Base-by-base conservation (phyloP, 345 rosid species). In the Dimocarpus longan region DNA sequence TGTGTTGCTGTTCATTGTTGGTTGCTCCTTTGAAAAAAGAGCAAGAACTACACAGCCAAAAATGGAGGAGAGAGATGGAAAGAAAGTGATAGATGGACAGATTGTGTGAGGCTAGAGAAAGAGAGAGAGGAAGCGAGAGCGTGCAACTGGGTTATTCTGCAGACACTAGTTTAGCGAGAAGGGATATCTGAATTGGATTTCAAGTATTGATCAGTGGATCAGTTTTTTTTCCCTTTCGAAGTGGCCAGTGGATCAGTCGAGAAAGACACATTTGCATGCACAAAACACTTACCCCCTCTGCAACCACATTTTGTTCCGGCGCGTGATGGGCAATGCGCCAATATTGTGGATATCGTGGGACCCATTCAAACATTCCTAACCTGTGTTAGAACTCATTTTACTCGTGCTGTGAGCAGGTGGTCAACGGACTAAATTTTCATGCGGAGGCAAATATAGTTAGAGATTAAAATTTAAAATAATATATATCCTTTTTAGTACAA, bases 301-400 rank as follows among this genome's bases (percentile, higher is more conserved):
- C 10, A 10, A 2, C 46, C 68, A 44, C 79, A 63, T 60, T 42
- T 5, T 22, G 18, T 10, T 21, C 21, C 1, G 52, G 78, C 70
- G 68, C 77, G 82, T 86, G 82, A 8, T 3, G 5, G 15, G 0
- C 3, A 70, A 74, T 79, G 28, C 19, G 21, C 76, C 79, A 80
- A 72, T 65, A 6, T 13, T 0, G 73, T 75, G 79, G 84, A 78
- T 80, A 75, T 67, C 8, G 74, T 77, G 85, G 85, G 80, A 39
- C 76, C 86, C 71, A 19, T 62, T 10, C 28, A 54, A 79, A 59
- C 66, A 68, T 74, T 70, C 73, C 42, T 78, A 78, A 76, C 75
- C 72, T 56, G 4, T 18, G 10, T 21, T 28, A 3, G 37, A 32
- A 32, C 37, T 54, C 3, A 54, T 42, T 4, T 43, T 43, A 21